phyloP scores from a whole-genome alignment of 305 asterid genomes.

The Galium porrigens region DNA sequence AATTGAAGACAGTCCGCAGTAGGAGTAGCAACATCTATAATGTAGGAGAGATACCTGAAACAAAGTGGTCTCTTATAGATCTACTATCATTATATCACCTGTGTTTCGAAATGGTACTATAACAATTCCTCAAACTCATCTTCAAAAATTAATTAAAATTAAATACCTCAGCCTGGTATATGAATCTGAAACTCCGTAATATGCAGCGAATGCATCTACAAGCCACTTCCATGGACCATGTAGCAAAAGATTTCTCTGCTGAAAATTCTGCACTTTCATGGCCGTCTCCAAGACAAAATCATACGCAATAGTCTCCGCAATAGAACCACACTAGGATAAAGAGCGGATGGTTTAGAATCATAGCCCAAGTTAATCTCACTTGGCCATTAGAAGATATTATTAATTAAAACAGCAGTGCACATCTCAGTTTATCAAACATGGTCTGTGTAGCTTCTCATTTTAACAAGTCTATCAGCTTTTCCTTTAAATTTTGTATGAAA shows the following conservation, averaged over 20 bases:
- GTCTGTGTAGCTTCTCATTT: background rate
- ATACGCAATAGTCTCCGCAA: conserved; percentile 84
- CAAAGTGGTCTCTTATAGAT: background rate
- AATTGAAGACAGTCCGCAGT: conserved; percentile 71
- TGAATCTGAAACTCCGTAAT: conserved; percentile 83
- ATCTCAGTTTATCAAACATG: background rate
- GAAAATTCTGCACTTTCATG: conserved; percentile 71
- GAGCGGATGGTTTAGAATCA: background rate
- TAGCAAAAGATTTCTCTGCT: conserved; percentile 57
- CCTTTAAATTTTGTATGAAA: background rate
- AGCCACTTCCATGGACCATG: conserved; percentile 86
- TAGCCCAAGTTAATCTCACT: background rate
- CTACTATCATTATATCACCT: background rate
- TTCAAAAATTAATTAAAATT: conserved; percentile 8
- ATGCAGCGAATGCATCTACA: conserved; percentile 65
- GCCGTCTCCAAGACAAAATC: conserved; percentile 86
- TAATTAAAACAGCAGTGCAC: background rate
- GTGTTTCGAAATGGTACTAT: background rate
- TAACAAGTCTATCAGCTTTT: conserved; percentile 1
- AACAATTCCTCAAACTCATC: conserved; percentile 2
- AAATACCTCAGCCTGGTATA: conserved; percentile 67
- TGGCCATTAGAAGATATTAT: background rate
- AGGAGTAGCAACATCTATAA: conserved; percentile 97
- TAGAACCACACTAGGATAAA: conserved; percentile 48
- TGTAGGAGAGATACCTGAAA: conserved; percentile 72